Evolutionary conservation across 371 early-diverging fungal species (phyloP).

Genomic region (Mucor indicus): DNA sequence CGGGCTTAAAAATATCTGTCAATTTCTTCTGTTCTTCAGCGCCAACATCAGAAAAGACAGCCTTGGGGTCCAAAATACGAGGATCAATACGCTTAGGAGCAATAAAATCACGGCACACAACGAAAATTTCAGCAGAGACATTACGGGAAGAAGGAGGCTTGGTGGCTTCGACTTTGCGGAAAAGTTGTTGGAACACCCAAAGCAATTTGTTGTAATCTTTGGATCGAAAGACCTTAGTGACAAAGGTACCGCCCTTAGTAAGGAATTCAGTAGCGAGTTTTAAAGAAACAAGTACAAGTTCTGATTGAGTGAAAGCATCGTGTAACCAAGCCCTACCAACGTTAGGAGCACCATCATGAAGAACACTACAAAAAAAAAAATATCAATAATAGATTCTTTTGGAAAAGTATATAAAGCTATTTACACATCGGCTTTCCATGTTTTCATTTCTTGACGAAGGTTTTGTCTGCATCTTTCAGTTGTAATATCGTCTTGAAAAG

Average conservation of each 20-base stretch:
- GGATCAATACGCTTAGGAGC: slow-evolving; percentile 97
- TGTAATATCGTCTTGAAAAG: slow-evolving; percentile 98
- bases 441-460: slow-evolving; percentile 88
- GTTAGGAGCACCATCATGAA: slow-evolving; percentile 99
- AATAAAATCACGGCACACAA: slow-evolving; percentile 94
- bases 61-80: slow-evolving; percentile 90
- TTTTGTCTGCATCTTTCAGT: slow-evolving; percentile 89
- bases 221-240: slow-evolving; percentile 99
- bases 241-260: slow-evolving; percentile 94
- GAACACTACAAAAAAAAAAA: slow-evolving; percentile 55
- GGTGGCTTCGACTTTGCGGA: slow-evolving; percentile 97
- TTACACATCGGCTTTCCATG: slow-evolving; percentile 98
- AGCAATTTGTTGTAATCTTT: slow-evolving; percentile 99
- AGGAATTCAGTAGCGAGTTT: slow-evolving; percentile 97
- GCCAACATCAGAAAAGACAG: slow-evolving; percentile 92
- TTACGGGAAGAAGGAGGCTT: slow-evolving; percentile 99
- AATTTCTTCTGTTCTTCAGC: slow-evolving; percentile 46
- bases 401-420: slow-evolving; percentile 16
- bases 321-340: slow-evolving; percentile 98
- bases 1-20: slow-evolving; percentile 77
- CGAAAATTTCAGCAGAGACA: slow-evolving; percentile 99
- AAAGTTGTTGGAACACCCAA: slow-evolving; percentile 98
- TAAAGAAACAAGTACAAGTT: slow-evolving; percentile 93
- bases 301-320: slow-evolving; percentile 98
- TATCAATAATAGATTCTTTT: background rate